Evolutionary conservation across 2,329 filamentous ascomycete species (phyloP).

Genomic region (Trichoderma polysporum): DNA sequence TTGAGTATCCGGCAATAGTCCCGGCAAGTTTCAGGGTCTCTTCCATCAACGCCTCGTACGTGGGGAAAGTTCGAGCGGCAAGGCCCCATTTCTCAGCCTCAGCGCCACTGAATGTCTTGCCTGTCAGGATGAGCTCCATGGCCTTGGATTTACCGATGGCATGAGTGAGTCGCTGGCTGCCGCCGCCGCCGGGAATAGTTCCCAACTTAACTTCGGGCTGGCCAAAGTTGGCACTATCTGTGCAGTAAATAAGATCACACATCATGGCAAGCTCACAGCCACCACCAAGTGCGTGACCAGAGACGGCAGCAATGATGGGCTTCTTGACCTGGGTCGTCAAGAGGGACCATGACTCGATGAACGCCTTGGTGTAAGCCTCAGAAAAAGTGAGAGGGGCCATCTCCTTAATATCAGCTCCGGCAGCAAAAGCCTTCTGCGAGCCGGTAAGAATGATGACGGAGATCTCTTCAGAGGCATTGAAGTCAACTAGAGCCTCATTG

Average conservation of each 20-base stretch:
- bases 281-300: constrained; percentile 90
- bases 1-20: constrained; percentile 83
- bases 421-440: constrained; percentile 85
- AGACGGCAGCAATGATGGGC: constrained; percentile 90
- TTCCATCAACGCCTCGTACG: constrained; percentile 77
- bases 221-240: constrained; percentile 81
- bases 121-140: constrained; percentile 90
- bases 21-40: constrained; percentile 80
- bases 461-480: constrained; percentile 69
- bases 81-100: constrained; percentile 91
- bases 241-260: constrained; percentile 94
- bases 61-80: constrained; percentile 77
- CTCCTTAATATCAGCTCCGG: constrained; percentile 98
- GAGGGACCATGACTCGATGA: constrained; percentile 93
- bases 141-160: constrained; percentile 81
- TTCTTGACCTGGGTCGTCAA: constrained; percentile 85
- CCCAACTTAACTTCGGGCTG: constrained; percentile 97
- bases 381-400: constrained; percentile 93
- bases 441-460: constrained; percentile 84
- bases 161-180: constrained; percentile 81
- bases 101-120: constrained; percentile 76
- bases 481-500: constrained; percentile 70
- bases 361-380: constrained; percentile 81
- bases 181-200: constrained; percentile 87
- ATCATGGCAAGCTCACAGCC: constrained; percentile 97